Percentiles rank a stretch among this genome's conserved stretches.
These are phyloP conservation scores for Candida glucosophila DNA, from an alignment of 1,139 yeast species.

Conservation along the genomic window DNA sequence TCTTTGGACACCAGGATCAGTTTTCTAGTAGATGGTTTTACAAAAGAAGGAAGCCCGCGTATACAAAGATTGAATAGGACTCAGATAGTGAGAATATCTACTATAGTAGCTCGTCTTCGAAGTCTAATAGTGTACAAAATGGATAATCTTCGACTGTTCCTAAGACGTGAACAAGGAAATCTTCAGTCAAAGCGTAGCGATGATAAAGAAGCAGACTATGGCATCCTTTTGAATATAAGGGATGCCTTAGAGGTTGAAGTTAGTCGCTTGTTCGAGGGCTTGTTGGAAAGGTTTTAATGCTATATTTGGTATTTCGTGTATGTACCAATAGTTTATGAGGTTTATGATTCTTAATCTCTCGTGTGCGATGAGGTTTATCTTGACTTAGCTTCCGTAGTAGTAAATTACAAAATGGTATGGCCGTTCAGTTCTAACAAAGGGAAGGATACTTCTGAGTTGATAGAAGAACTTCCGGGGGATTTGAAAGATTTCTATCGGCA, in stretches of 20 bases:
- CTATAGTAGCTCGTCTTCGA: constrained; percentile 40
- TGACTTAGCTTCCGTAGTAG: constrained; percentile 1
- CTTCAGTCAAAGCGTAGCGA: not conserved
- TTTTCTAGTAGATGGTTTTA: constrained; percentile 33
- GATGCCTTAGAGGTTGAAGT: constrained; percentile 26
- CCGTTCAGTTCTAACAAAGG: constrained; percentile 11
- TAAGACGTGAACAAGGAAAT: constrained; percentile 2
- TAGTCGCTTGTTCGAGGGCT: constrained; percentile 32
- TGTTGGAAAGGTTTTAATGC: constrained; percentile 18
- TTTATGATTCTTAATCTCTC: constrained; percentile 1
- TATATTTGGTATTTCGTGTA: constrained; percentile 2
- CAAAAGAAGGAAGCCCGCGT: constrained; percentile 4
- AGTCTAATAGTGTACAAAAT: constrained; percentile 19
- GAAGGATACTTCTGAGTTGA: constrained; percentile 12
- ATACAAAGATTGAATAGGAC: constrained; percentile 24
- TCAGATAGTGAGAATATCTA: constrained; percentile 37
- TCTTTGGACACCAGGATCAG: constrained; percentile 34
- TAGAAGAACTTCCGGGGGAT: constrained; percentile 22
- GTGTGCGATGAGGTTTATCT: no score
- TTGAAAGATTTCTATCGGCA: constrained; percentile 23
- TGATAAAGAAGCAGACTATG: not conserved
- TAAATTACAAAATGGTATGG: constrained; percentile 10
- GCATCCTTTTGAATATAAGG: not conserved
- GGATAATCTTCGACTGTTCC: constrained; percentile 9
- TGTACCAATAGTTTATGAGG: not conserved